Base-by-base conservation (phyloP, 2,329 filamentous ascomycete species). In the Xylariaceae sp. region DNA sequence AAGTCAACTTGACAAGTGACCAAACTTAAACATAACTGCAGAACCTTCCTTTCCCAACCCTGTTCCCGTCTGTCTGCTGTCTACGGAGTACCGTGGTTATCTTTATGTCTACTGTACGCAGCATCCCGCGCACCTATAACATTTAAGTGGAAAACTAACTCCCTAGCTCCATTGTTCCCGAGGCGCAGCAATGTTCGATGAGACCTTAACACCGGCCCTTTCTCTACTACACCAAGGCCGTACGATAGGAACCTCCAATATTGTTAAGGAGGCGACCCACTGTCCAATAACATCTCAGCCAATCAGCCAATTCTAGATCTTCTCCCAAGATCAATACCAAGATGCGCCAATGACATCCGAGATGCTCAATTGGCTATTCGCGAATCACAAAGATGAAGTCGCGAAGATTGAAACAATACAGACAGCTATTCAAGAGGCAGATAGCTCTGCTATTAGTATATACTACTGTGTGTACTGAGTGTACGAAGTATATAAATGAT, bases 171-270 rank as follows among this genome's bases (percentile, higher is more conserved):
- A 45, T 53, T 42, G 40, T 41, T 32, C n/a, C 40, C 41, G 60
- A 54, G 60, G 60, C 60, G 60, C 57, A 62, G 57, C 56, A 52
- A 7, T 40, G n/a, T n/a, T 53, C 44, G 40, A 44, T 50, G 21
- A 48, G 50, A 53, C 50, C 20, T 47, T 62, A 59, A 53, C 56
- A 53, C 43, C 57, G 20, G 48, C 41, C 53, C 48, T 12, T 12
- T 12, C 14, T 12, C 40, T 10, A 41, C 10, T 14, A 10, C 20
- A 20, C 3, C 7, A 10, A 40, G 4, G 26, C n/a, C 16, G 2
- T 6, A 7, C 16, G 6, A 46, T 56, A 59, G n/a, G 44, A 7
- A 44, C n/a, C 1, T 12, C 46, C 12, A 37, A 19, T 19, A 18
- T 19, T 56, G 57, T 51, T 59, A 56, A n/a, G 10, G 18, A 5